These are phyloP conservation scores for Tanacetum coccineum DNA, from an alignment of 129 eudicot genomes.

Conservation along the genomic window DNA sequence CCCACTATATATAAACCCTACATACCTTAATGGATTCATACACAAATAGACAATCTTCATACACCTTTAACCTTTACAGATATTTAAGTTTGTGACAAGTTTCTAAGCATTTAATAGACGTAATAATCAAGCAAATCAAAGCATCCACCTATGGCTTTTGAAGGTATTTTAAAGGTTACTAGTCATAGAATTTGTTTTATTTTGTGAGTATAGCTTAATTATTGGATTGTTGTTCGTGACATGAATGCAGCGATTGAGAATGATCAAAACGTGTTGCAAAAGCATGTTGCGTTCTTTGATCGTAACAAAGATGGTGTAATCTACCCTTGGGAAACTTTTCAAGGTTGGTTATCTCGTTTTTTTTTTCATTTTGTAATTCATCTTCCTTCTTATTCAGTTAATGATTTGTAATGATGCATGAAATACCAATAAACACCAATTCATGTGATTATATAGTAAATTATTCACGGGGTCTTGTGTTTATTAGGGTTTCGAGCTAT, in stretches of 20 bases:
- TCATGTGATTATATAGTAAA: too few relatives aligned
- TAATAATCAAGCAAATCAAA: constrained; percentile 17
- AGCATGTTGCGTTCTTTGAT: constrained; percentile 71
- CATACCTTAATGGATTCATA: constrained; percentile 5
- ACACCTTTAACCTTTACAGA: constrained; percentile 10
- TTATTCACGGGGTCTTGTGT: not conserved
- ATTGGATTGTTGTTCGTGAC: not conserved
- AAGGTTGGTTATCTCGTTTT: constrained; percentile 29
- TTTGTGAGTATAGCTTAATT: not conserved
- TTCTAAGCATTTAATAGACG: not conserved
- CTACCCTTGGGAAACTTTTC: constrained; percentile 71
- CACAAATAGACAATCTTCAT: not conserved
- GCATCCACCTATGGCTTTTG: constrained; percentile 12
- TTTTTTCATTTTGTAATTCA: too few relatives aligned
- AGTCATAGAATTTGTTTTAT: not conserved
- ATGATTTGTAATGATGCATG: not conserved
- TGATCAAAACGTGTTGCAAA: constrained; percentile 42
- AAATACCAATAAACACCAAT: too few relatives aligned
- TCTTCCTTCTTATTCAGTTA: not conserved
- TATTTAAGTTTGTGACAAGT: not conserved
- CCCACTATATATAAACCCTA: constrained; percentile 13
- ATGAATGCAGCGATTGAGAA: constrained; percentile 31
- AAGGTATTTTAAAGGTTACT: not conserved
- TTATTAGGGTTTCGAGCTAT: constrained; percentile 75
- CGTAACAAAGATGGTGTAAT: constrained; percentile 63